A percentile compares a stretch with the other conserved stretches of the same genome.
phyloP scores from a whole-genome alignment of 2,329 filamentous ascomycete species.

The Trichophyton benhamiae region DNA sequence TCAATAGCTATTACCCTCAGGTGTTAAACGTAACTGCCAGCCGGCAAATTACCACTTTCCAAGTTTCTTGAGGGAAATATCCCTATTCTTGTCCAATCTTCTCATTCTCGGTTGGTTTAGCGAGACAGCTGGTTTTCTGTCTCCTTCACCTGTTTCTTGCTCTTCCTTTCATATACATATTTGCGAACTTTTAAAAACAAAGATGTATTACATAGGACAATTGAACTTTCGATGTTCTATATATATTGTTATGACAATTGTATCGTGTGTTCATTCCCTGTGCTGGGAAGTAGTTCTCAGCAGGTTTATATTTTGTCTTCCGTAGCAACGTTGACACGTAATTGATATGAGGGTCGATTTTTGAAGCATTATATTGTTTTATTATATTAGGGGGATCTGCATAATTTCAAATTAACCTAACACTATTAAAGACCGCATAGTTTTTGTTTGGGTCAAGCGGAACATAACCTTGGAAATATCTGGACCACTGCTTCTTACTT shows the following conservation, averaged over 20 bases:
- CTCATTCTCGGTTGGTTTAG: background rate
- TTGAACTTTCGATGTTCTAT: background rate
- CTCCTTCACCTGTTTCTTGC: background rate
- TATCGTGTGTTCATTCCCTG: no score
- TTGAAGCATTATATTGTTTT: no score
- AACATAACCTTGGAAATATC: no score
- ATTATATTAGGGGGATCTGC: no score
- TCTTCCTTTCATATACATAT: background rate
- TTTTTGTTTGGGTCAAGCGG: no score
- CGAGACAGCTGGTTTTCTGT: background rate
- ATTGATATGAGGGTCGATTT: no score
- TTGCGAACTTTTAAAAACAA: background rate
- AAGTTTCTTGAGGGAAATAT: background rate
- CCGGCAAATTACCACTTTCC: background rate
- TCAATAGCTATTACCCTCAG: constrained; percentile 4
- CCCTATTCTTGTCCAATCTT: background rate
- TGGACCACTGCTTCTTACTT: no score
- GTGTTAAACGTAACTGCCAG: constrained; percentile 5
- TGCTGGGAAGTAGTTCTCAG: no score
- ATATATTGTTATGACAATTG: background rate
- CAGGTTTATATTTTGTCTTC: no score
- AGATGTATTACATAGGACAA: background rate
- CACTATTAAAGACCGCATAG: no score
- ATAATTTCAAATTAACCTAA: no score
- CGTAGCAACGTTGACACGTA: no score